Conservation (phyloP, 179 eudicot species). For the Monotropa hypopitys region DNA sequence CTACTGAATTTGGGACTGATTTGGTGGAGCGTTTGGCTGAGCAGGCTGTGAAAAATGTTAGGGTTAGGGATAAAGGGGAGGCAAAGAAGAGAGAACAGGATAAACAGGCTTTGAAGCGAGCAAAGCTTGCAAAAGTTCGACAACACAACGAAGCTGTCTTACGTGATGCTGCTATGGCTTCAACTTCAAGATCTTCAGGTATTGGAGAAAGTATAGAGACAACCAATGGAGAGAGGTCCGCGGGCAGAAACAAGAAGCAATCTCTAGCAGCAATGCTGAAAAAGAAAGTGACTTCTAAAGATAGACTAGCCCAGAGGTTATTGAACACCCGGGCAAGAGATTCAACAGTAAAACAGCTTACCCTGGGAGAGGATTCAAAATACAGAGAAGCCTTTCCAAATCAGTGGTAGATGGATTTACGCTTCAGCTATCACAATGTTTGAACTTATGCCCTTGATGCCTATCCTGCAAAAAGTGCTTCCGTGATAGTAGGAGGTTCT, state of each 20-base stretch:
- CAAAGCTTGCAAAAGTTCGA: slow-evolving; percentile 61
- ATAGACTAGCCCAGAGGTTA: slow-evolving; percentile 63
- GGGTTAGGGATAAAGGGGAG: slow-evolving; percentile 51
- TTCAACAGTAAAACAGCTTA: slow-evolving; percentile 44
- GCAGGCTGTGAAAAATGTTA: slow-evolving; percentile 69
- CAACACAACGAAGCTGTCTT: slow-evolving; percentile 68
- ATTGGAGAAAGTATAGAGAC: slow-evolving; percentile 37
- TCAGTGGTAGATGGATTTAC: slow-evolving; percentile 40
- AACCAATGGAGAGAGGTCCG: slow-evolving; percentile 14
- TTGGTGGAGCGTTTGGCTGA: slow-evolving; percentile 38
- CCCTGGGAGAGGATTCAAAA: slow-evolving; percentile 41
- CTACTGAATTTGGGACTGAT: slow-evolving; percentile 16
- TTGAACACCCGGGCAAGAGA: slow-evolving; percentile 43
- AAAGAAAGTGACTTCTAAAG: slow-evolving; percentile 70
- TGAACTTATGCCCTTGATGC: background rate
- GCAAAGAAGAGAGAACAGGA: slow-evolving; percentile 41
- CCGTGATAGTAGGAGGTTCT: background rate
- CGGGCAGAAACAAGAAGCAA: slow-evolving; percentile 33
- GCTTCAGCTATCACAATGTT: background rate
- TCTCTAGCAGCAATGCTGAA: slow-evolving; percentile 83
- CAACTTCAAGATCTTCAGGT: slow-evolving; percentile 48
- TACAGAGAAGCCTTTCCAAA: slow-evolving; percentile 69
- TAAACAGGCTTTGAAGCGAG: slow-evolving; percentile 49
- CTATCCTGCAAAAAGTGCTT: background rate
- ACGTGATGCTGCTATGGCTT: slow-evolving; percentile 67